Conservation (phyloP, 176 grass and related monocot species). For the bread wheat (Triticum aestivum) region DNA sequence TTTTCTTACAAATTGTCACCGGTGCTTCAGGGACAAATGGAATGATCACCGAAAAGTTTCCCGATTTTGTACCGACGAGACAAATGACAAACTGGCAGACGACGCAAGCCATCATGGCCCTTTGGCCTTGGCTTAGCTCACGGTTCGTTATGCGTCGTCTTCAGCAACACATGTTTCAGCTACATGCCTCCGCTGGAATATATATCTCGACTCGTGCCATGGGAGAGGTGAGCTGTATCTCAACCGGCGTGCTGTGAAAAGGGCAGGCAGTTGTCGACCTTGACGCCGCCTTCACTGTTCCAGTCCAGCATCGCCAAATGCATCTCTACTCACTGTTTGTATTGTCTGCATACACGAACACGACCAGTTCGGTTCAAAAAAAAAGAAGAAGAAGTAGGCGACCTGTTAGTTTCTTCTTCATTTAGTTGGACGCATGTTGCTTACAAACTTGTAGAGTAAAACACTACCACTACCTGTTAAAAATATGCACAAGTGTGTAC, state of each 20-base stretch:
- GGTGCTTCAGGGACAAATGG: too few species aligned
- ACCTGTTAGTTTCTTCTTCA: background rate
- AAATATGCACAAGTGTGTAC: background rate
- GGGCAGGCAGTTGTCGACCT: background rate
- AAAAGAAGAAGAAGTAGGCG: background rate
- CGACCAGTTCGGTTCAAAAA: too few species aligned
- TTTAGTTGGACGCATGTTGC: constrained; percentile 5
- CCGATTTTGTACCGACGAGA: background rate
- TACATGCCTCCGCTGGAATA: background rate
- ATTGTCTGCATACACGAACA: too few species aligned
- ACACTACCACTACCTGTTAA: background rate
- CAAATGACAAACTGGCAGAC: background rate
- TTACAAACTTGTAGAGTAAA: background rate
- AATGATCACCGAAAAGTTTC: too few species aligned
- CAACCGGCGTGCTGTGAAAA: background rate
- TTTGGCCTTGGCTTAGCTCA: background rate
- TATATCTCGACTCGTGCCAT: background rate
- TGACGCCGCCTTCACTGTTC: background rate
- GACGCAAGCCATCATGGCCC: constrained; percentile 24
- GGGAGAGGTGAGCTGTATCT: background rate
- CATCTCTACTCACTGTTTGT: background rate
- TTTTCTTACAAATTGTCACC: too few species aligned
- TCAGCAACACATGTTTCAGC: constrained; percentile 19
- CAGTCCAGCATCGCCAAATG: background rate
- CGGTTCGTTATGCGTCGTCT: constrained; percentile 26